A percentile compares a stretch with the other conserved stretches of the same genome.
These are phyloP conservation scores for Diutina sp. DNA, from an alignment of 1,139 yeast species.

Conservation along the genomic window DNA sequence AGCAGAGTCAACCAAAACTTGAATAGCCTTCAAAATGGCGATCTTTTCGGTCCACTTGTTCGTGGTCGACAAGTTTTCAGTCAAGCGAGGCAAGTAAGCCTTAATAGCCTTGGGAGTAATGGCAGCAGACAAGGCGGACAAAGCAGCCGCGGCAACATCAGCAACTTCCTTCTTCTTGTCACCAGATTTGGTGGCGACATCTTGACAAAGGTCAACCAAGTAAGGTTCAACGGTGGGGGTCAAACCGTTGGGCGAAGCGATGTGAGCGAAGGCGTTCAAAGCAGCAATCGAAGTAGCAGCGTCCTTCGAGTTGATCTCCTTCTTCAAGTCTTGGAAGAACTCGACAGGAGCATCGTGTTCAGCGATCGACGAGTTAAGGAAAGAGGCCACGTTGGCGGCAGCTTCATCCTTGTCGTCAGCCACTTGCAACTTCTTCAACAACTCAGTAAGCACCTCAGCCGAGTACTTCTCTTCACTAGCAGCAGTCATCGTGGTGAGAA, in stretches of 20 bases:
- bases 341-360: conserved; percentile 96
- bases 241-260: conserved; percentile 69
- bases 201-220: conserved; percentile 63
- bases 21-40: conserved; percentile 72
- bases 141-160: conserved; percentile 58
- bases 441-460: conserved; percentile 81
- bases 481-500: conserved; percentile 40
- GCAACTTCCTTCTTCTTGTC: conserved; percentile 76
- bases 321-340: conserved; percentile 68
- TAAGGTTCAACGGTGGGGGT: conserved; percentile 93
- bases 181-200: conserved; percentile 71
- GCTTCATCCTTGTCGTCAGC: conserved; percentile 86
- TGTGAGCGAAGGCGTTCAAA: conserved; percentile 72
- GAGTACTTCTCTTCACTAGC: conserved; percentile 54
- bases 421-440: conserved; percentile 83
- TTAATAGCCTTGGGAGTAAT: conserved; percentile 91
- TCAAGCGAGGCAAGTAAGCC: conserved; percentile 74
- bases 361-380: conserved; percentile 92
- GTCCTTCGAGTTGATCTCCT: conserved; percentile 66
- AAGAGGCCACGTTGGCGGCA: conserved; percentile 82
- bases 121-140: conserved; percentile 64
- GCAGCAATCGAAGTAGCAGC: conserved; percentile 56
- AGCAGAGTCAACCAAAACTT: conserved; percentile 87
- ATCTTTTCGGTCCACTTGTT: conserved; percentile 98
- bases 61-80: conserved; percentile 55